Evolutionary conservation across 2,329 filamentous ascomycete genomes (phyloP), one percentile per base, ranked within the genome.

Genomic region (Stagonosporopsis chrysanthemi): DNA sequence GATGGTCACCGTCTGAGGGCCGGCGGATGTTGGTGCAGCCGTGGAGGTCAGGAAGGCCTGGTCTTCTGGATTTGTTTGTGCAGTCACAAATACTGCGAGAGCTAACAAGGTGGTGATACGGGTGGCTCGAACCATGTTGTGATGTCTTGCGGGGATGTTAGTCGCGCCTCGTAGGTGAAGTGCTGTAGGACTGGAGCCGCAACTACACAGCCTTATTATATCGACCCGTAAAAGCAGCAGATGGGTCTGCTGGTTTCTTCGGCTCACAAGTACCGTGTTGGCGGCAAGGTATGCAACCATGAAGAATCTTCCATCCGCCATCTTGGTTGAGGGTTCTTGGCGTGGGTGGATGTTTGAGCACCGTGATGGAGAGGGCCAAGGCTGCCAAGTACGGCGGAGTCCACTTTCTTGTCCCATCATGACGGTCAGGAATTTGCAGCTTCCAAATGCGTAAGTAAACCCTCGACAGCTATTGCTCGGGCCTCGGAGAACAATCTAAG

Each of bases 281-380:
- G 56, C 26, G 39, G 38, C 35, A 54, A 33, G 39, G 35, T 47
- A 59, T 48, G 33, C 52, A 43, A 31, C 9, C 23, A 12, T 47
- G 50, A 60, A 66, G 60, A 65, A 41, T 56, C 53, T 65, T 52
- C 28, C 40, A 54, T 38, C 42, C 29, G 43, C 33, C 52, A 40
- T 44, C 53, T 23, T 9, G 41, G 38, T 41, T 53, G 38, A 36
- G 38, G 26, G 31, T 36, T 38, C 62, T 65, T 67, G 64, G 63
- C 60, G 52, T 57, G 56, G 54, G 57, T 59, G 62, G 62, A 57
- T 49, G 50, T 50, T 50, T 67, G 70, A 71, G 69, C 52, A 74
- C 71, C 70, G 39, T 73, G 71, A 68, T 72, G 71, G 60, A 57
- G 42, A 48, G 43, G 33, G 55, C 56, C 49, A 58, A 58, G 54